phyloP scores from a whole-genome alignment of 768 basidiomycete species.

The Boletus insuetus region DNA sequence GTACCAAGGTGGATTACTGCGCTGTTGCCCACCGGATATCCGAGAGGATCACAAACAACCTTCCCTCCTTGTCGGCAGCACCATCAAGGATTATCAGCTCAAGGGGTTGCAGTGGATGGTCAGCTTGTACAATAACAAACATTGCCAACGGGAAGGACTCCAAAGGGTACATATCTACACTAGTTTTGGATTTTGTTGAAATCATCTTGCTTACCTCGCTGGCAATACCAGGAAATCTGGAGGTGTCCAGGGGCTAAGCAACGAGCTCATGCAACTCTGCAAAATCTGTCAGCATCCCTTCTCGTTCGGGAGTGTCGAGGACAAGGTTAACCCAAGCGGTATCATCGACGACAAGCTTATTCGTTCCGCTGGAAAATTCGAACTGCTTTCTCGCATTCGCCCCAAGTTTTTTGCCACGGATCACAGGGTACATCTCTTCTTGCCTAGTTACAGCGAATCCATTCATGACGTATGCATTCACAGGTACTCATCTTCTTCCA shows the following conservation, averaged over 20 bases:
- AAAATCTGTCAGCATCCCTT: slow-evolving; percentile 99
- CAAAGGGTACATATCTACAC: slow-evolving; percentile 58
- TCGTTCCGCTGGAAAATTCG: slow-evolving; percentile 90
- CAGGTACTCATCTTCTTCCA: slow-evolving; percentile 99
- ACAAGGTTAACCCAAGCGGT: slow-evolving; percentile 83
- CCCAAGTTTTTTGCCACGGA: slow-evolving; percentile 93
- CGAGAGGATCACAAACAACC: slow-evolving; percentile 81
- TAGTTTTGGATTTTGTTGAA: slow-evolving; percentile 26
- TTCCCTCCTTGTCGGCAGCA: slow-evolving; percentile 75
- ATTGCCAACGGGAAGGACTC: slow-evolving; percentile 77
- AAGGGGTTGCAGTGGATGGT: slow-evolving; percentile 99
- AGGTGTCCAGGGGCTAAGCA: slow-evolving; percentile 87
- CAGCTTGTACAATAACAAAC: slow-evolving; percentile 91
- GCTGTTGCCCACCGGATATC: slow-evolving; percentile 90
- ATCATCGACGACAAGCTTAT: slow-evolving; percentile 82
- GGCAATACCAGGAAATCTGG: slow-evolving; percentile 51
- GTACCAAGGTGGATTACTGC: slow-evolving; percentile 88
- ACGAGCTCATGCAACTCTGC: slow-evolving; percentile 95
- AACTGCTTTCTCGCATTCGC: slow-evolving; percentile 83
- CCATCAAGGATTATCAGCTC: slow-evolving; percentile 91
- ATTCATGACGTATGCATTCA: background rate
- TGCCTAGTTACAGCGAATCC: background rate
- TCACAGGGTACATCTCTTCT: slow-evolving; percentile 63
- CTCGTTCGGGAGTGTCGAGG: slow-evolving; percentile 93
- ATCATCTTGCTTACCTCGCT: slow-evolving; percentile 5